Evolutionary conservation across 768 basidiomycete species (phyloP), one percentile per base, ranked within the genome.

Genomic region (Gymnopilus junonius): DNA sequence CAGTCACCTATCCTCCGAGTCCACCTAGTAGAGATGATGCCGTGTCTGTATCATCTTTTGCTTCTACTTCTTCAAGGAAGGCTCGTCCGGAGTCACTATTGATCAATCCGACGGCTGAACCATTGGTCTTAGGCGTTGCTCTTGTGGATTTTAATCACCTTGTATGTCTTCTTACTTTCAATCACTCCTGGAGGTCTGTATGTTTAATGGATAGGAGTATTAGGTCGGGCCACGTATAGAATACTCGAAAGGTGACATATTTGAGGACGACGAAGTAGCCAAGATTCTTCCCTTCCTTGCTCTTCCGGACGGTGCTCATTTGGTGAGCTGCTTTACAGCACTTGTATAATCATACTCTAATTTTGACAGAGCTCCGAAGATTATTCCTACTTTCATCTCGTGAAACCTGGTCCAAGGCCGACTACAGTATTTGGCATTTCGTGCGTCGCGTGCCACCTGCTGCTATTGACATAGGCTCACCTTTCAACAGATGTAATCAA

Each of bases 61-160:
- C 85, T 17, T 92, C 91, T 0, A 82, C 79, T 7, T 84, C 87
- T 12, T 90, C 89, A 62, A 69, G 81, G 48, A 95, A 94, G 74
- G 83, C 88, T 32, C 85, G 93, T 17, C 93, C 93, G 8, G 93
- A 95, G 70, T 92, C 91, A 4, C 77, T 92, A 73, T 70, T 95
- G 8, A 75, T 92, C n/a, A 82, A 84, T 31, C 81, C 88, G 15
- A 81, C 84, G 0, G 76, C 77, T n/a, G 78, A 80, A 5, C 87
- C 87, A 7, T 77, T 95, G 21, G 82, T 97, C 15, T 80, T 96
- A 4, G 95, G 95, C 4, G 89, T 97, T 57, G 94, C 93, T 2
- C 79, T 97, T n/a, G 89, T 97, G 34, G 95, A 97, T 72, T 97
- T 97, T 73, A 95, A 97, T 74, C 95, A 97, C 77, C 76, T 95